Evolutionary conservation across 2,329 filamentous ascomycete species (phyloP).

Genomic region (Cyphellophora europaea): DNA sequence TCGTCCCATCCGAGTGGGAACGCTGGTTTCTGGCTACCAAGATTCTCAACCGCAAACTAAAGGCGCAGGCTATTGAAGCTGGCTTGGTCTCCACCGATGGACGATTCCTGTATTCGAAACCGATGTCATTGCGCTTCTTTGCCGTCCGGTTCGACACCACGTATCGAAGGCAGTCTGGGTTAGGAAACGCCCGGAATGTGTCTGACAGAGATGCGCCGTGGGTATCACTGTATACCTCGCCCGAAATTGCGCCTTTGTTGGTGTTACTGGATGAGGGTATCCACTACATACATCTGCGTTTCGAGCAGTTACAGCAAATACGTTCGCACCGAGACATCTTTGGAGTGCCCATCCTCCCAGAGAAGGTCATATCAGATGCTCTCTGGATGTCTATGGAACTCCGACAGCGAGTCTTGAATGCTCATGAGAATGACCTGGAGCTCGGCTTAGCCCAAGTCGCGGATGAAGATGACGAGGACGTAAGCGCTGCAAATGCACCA

Average conservation of each 20-base stretch:
- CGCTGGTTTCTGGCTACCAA: constrained; percentile 47
- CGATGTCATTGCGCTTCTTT: constrained; percentile 38
- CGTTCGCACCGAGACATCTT: constrained; percentile 41
- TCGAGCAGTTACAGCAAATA: constrained; percentile 49
- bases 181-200: constrained; percentile 19
- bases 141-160: constrained; percentile 44
- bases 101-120: constrained; percentile 34
- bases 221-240: constrained; percentile 42
- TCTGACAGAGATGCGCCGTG: constrained; percentile 39
- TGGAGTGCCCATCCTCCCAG: constrained; percentile 45
- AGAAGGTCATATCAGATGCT: constrained; percentile 45
- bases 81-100: constrained; percentile 37
- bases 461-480: constrained; percentile 17
- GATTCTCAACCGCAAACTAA: constrained; percentile 43
- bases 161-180: constrained; percentile 33
- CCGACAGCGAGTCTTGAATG: constrained; percentile 45
- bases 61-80: constrained; percentile 35
- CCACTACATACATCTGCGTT: constrained; percentile 50
- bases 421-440: constrained; percentile 41
- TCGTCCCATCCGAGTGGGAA: constrained; percentile 48
- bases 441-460: constrained; percentile 40
- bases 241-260: constrained; percentile 46
- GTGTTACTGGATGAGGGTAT: constrained; percentile 50
- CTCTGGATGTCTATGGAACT: constrained; percentile 50
- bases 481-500: constrained; percentile 4